These are phyloP conservation scores for Lepiota venenata DNA, from an alignment of 768 basidiomycete species.

Conservation along the genomic window DNA sequence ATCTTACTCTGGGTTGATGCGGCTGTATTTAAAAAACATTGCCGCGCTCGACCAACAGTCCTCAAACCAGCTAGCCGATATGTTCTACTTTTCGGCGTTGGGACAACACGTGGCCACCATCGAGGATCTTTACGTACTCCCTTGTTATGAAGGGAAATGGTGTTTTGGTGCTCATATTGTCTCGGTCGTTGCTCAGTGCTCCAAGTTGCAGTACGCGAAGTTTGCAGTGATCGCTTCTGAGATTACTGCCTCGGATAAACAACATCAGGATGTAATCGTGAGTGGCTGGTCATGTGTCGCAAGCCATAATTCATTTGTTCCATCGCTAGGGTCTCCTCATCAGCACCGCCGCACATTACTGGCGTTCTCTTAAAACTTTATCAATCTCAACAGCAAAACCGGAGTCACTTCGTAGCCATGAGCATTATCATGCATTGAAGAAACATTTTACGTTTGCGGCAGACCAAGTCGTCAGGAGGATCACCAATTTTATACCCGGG, in stretches of 20 bases:
- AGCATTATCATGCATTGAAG: background rate
- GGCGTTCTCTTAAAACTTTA: background rate
- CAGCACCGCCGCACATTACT: background rate
- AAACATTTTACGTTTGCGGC: constrained; percentile 3
- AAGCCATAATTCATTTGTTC: background rate
- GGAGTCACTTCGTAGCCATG: constrained; percentile 5
- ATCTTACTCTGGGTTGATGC: constrained; percentile 5
- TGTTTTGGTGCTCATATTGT: constrained; percentile 8
- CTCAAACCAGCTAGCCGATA: constrained; percentile 1
- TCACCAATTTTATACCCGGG: background rate
- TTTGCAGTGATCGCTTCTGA: constrained; percentile 7
- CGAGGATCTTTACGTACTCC: constrained; percentile 3
- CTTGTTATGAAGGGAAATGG: constrained; percentile 6
- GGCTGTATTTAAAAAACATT: background rate
- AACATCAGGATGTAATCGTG: background rate
- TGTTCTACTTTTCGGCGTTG: background rate
- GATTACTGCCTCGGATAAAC: background rate
- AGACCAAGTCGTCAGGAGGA: background rate
- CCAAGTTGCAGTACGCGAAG: constrained; percentile 1
- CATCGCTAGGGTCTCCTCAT: background rate
- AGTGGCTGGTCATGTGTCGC: background rate
- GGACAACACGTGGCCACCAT: background rate
- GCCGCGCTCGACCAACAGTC: background rate
- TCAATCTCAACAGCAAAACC: constrained; percentile 1
- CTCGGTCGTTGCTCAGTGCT: background rate